Base-by-base conservation (phyloP, 176 grass and related monocot genomes). In the Oryza glumipatula region DNA sequence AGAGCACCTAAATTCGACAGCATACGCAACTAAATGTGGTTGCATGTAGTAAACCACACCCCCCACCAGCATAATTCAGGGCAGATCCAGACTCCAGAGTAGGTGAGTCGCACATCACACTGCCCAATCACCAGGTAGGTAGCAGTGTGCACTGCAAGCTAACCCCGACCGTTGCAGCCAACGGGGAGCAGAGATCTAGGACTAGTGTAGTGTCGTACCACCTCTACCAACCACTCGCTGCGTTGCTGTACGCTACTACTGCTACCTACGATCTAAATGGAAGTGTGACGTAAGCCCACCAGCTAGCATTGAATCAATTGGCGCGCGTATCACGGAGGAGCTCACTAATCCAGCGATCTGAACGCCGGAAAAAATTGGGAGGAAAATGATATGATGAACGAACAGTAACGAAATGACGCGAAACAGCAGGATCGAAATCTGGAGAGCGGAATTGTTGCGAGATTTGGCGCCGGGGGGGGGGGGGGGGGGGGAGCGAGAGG, bases 101-200 rank as follows among this genome's bases (percentile, higher is more conserved):
- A 13, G 17, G 61, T 45, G 70, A 28, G 70, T 47, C 23, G 30
- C 30, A 24, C 44, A 83, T 13, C 23, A 6, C 13, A 76, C 82
- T 58, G 9, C 2, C 19, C 38, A 23, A 70, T 75, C 26, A 68
- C 47, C 21, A 63, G 3, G 58, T 74, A 64, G 82, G 21, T 74
- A 41, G 30, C 30, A 32, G 76, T n/a, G 82, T 80, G 44, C 9
- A 85, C 52, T 54, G 43, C 65, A 84, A 82, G 79, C 51, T 76
- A 67, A 70, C 60, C 60, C 24, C 12, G 22, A 56, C 10, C 17
- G 17, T 24, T 58, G 64, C 76, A 86, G 72, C 68, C 43, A 80
- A 68, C 17, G 22, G 76, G 28, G 28, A 30, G 66, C 49, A 70
- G 65, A 70, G 74, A 85, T 78, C 74, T 78, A 63, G 74, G 33